Conservation (phyloP, 73 alveolate species). For the Stentor coeruleus region DNA sequence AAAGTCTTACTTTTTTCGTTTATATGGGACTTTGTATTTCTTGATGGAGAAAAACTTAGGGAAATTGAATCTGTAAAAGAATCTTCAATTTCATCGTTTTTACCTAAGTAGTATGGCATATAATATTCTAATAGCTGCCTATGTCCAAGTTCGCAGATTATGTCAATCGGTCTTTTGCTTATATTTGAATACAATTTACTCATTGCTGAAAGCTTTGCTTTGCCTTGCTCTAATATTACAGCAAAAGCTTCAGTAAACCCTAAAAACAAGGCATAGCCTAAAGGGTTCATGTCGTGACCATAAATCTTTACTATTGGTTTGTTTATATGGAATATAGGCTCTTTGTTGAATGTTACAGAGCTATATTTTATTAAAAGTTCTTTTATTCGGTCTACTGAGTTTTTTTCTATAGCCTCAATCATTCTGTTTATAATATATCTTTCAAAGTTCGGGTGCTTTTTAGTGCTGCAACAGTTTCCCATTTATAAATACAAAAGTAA, state of each 20-base stretch:
- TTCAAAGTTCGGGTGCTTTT: not conserved
- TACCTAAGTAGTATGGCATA: not conserved
- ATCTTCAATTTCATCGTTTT: not conserved
- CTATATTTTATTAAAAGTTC: not conserved
- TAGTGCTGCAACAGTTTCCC: constrained; percentile 4
- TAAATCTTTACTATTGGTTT: not conserved
- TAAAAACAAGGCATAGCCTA: constrained; percentile 14
- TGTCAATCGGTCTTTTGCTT: constrained; percentile 3
- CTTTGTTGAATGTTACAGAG: not conserved
- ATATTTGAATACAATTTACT: not conserved
- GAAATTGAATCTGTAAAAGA: not conserved
- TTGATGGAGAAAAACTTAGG: constrained; percentile 9
- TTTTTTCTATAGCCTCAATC: not conserved
- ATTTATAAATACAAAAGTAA: no score
- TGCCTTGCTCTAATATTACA: not conserved
- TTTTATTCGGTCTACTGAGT: constrained; percentile 3
- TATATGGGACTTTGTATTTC: not conserved
- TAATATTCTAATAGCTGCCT: not conserved
- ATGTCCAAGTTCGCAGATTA: constrained; percentile 23
- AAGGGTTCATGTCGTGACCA: constrained; percentile 4
- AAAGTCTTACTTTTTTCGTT: not conserved
- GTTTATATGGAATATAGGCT: constrained; percentile 13
- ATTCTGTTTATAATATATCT: not conserved
- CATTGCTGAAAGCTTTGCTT: constrained; percentile 18
- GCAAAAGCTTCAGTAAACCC: constrained; percentile 7